A percentile compares a stretch with the other conserved stretches of the same genome.
These are phyloP conservation scores for Geranium brycei DNA, from an alignment of 345 rosid genomes.

Conservation along the genomic window DNA sequence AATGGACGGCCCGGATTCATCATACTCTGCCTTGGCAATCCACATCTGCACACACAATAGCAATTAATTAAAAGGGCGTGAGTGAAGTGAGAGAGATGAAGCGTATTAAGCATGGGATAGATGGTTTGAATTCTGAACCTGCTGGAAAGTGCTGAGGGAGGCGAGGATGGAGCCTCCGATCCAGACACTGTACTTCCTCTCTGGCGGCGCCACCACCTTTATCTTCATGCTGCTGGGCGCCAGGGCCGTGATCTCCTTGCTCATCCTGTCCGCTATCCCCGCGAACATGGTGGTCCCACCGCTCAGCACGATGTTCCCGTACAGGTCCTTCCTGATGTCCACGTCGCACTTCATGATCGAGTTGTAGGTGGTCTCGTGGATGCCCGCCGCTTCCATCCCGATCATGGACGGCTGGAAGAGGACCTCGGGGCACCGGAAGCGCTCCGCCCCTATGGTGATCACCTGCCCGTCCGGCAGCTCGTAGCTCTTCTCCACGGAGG, in stretches of 20 bases:
- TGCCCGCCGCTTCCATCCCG: conserved; percentile 54
- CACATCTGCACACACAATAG: conserved; percentile 75
- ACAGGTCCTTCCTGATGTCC: conserved; percentile 49
- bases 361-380: conserved; percentile 45
- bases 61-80: too few relatives aligned
- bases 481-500: conserved; percentile 51
- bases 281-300: conserved; percentile 70
- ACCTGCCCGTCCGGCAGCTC: conserved; percentile 65
- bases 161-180: conserved; percentile 52
- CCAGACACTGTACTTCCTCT: conserved; percentile 57
- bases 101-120: too few relatives aligned
- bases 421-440: conserved; percentile 71
- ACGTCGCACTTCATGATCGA: conserved; percentile 63
- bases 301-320: conserved; percentile 42
- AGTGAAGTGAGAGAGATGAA: too few relatives aligned
- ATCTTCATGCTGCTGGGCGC: conserved; percentile 56
- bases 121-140: conserved; percentile 17
- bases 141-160: conserved; percentile 52
- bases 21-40: conserved; percentile 58
- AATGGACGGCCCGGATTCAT: conserved; percentile 55
- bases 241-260: conserved; percentile 61
- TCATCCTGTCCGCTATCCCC: conserved; percentile 66
- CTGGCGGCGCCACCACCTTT: conserved; percentile 52
- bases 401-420: conserved; percentile 68
- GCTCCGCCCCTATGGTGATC: conserved; percentile 56